Base-by-base conservation (phyloP, 306 rosid species). In the Ormosia emarginata region DNA sequence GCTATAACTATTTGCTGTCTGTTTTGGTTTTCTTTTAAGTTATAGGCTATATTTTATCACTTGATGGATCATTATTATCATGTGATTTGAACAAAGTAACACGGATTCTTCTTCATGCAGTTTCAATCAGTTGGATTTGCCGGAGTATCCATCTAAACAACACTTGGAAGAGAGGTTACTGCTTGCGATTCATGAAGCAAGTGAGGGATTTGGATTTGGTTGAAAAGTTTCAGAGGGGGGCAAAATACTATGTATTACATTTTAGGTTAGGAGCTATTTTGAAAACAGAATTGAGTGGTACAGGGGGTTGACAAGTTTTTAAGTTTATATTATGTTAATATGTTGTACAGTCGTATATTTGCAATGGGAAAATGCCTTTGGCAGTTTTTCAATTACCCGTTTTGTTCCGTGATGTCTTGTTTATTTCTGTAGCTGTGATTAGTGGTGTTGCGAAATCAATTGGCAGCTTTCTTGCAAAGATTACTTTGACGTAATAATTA, bases 121-220 rank as follows among this genome's bases (percentile, higher is more conserved):
- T 82, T 96, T 96, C 92, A 96, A 96, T 86, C 99, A 96, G 79
- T 78, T 96, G 78, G 99, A 96, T 89, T 86, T 96, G 46, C 98
- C 99, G 0, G 99, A 96, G 85, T 96, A 96, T 87, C 99, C 98
- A 2, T 92, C 99, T 11, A 94, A 90, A 78, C 85, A 93, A 82
- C 97, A 93, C 82, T 87, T 96, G 59, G 98, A 96, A 84, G 97
- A 96, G 85, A 90, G 94, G 81, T 59, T 96, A 71, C 94, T 94
- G 67, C 95, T 94, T 49, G 98, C 99, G 10, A 92, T 96, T 84
- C 99, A 96, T 10, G 99, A 96, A 84, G 99, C 87, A 57, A 96
- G 72, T 43, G 99, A 96, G 85, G 99, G 99, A 80, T 96, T 96
- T 74, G 99, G 99, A 52, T 96, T 96, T 82, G 99, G 99, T 68